Percentiles rank a stretch among this genome's conserved stretches.
Conservation (phyloP, 768 basidiomycete species). For the Pisolithus microcarpus region DNA sequence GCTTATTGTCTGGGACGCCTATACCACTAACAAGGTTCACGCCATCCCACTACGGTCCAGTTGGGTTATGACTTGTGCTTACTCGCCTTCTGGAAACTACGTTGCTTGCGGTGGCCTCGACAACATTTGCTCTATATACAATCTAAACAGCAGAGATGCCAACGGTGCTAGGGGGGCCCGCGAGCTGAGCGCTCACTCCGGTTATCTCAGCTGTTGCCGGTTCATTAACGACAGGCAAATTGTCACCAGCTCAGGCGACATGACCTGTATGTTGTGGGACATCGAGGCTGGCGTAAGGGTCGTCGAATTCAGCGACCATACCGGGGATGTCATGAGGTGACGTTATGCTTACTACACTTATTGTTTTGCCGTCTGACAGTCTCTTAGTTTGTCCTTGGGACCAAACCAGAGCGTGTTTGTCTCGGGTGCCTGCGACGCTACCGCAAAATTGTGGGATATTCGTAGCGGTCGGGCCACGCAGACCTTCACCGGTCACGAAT, state of each 20-base stretch:
- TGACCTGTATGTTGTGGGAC: slow-evolving; percentile 99
- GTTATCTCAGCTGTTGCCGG: slow-evolving; percentile 95
- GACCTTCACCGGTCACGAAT: slow-evolving; percentile 97
- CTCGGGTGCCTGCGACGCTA: slow-evolving; percentile 98
- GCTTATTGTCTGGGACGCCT: slow-evolving; percentile 99
- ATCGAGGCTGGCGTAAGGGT: slow-evolving; percentile 95
- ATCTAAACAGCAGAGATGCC: slow-evolving; percentile 67
- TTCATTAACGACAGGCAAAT: slow-evolving; percentile 99
- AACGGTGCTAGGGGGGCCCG: slow-evolving; percentile 85
- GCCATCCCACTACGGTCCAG: slow-evolving; percentile 96
- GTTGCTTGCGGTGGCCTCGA: slow-evolving; percentile 98
- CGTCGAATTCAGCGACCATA: slow-evolving; percentile 99
- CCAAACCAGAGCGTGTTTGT: slow-evolving; percentile 95
- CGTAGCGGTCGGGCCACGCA: slow-evolving; percentile 95
- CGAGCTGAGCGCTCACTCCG: slow-evolving; percentile 94
- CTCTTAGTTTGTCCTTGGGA: slow-evolving; percentile 77
- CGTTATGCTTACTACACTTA: not conserved
- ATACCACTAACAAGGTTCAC: slow-evolving; percentile 99
- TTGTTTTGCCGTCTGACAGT: slow-evolving; percentile 4
- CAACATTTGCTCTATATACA: slow-evolving; percentile 99
- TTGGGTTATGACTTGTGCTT: slow-evolving; percentile 99
- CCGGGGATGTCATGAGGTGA: slow-evolving; percentile 99
- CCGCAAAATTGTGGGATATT: slow-evolving; percentile 99
- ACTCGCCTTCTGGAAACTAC: slow-evolving; percentile 93
- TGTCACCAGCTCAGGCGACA: slow-evolving; percentile 94